Conservation (phyloP, 2,329 filamentous ascomycete species). For the Aspergillus fischeri region DNA sequence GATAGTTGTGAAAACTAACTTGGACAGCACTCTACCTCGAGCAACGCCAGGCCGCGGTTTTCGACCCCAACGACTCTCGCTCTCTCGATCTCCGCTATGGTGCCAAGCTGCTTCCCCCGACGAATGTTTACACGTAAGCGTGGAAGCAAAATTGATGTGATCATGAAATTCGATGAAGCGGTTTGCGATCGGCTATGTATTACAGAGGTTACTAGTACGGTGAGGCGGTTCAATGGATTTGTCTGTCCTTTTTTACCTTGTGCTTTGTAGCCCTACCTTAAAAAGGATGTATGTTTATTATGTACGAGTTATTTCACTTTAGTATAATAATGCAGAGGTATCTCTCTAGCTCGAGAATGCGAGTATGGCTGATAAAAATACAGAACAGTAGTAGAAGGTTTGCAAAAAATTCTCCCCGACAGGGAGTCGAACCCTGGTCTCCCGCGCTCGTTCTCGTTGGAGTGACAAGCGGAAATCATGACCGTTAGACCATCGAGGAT, state of each 20-base stretch:
- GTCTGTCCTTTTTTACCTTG: not conserved
- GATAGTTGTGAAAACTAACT: not conserved
- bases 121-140: slow-evolving; percentile 18
- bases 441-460: not conserved
- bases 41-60: slow-evolving; percentile 34
- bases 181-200: not conserved
- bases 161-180: slow-evolving; percentile 4
- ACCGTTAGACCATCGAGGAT: not conserved
- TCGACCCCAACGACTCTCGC: slow-evolving; percentile 38
- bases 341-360: too few relatives aligned
- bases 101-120: slow-evolving; percentile 31
- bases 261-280: not conserved
- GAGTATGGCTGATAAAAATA: not conserved
- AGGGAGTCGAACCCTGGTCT: not conserved
- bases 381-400: too few relatives aligned
- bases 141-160: slow-evolving; percentile 2
- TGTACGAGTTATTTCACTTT: not conserved
- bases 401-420: not conserved
- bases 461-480: not conserved
- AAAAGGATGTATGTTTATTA: not conserved
- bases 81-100: slow-evolving; percentile 41
- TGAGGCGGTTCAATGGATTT: not conserved
- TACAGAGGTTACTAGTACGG: not conserved
- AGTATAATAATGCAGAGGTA: not conserved
- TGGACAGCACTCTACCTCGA: slow-evolving; percentile 34